Percentiles rank a stretch among this genome's conserved stretches.
phyloP scores from a whole-genome alignment of 768 basidiomycete genomes.

The Hysterangium stoloniferum region DNA sequence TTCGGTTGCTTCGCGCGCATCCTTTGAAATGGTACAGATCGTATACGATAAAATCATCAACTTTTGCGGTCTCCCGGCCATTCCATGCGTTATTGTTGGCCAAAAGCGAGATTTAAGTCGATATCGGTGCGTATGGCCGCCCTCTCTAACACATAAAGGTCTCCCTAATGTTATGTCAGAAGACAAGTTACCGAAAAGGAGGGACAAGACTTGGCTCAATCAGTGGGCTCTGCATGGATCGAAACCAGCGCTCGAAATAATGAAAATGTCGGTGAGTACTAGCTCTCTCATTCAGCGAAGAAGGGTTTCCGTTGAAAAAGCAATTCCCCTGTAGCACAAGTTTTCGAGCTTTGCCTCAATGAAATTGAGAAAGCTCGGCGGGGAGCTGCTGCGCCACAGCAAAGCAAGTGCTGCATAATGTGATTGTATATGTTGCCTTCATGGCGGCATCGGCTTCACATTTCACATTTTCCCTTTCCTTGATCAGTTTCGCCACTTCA shows the following conservation, averaged over 20 bases:
- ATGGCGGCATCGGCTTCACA: neutral
- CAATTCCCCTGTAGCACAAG: conserved; percentile 46
- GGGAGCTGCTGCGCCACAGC: neutral
- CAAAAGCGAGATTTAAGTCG: conserved; percentile 76
- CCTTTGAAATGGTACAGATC: conserved; percentile 92
- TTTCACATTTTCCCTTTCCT: neutral
- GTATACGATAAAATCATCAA: conserved; percentile 90
- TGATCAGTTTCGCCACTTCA: neutral
- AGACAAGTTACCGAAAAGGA: conserved; percentile 19
- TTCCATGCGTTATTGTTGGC: conserved; percentile 92
- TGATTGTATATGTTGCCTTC: neutral
- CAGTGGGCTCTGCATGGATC: conserved; percentile 69
- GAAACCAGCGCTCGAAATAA: conserved; percentile 88
- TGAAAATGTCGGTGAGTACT: conserved; percentile 74
- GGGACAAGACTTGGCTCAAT: conserved; percentile 59
- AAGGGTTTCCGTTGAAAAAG: conserved; percentile 6
- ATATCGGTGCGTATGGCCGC: conserved; percentile 47
- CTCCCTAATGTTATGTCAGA: conserved; percentile 28
- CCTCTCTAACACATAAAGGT: conserved; percentile 12
- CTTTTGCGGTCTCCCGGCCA: conserved; percentile 73
- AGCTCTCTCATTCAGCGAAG: conserved; percentile 6
- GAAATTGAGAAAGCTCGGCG: conserved; percentile 61
- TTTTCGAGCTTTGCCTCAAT: conserved; percentile 75
- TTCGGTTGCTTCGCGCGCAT: conserved; percentile 80
- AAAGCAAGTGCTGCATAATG: neutral